Conservation (phyloP, 169 alveolate genomes). For the Plasmodium ovale region DNA sequence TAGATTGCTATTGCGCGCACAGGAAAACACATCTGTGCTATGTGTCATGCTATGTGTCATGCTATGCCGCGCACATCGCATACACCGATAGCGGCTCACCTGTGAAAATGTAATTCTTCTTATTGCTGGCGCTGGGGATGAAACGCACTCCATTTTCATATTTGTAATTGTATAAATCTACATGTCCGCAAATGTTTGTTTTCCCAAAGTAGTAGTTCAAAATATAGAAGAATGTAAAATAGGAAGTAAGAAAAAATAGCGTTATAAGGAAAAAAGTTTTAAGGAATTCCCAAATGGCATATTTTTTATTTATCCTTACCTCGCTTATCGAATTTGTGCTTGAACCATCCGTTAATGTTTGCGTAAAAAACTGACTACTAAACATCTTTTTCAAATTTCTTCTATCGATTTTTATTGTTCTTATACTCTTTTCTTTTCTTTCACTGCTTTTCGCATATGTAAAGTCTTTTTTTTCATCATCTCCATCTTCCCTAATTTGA, state of each 20-base stretch:
- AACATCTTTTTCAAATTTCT: slow-evolving; percentile 53
- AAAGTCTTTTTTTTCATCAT: not conserved
- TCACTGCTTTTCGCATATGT: not conserved
- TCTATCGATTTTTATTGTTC: slow-evolving; percentile 63
- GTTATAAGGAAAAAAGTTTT: slow-evolving; percentile 12
- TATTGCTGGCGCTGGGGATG: slow-evolving; percentile 30
- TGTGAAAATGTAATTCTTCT: slow-evolving; percentile 39
- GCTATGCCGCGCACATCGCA: too few relatives aligned
- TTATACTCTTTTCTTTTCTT: slow-evolving; percentile 9
- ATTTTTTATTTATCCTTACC: slow-evolving; percentile 27
- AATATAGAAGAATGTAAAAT: slow-evolving; percentile 47
- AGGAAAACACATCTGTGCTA: too few relatives aligned
- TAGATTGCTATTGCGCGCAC: not conserved
- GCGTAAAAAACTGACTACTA: slow-evolving; percentile 72
- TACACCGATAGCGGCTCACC: not conserved
- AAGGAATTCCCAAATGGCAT: slow-evolving; percentile 36
- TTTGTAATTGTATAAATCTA: slow-evolving; percentile 60
- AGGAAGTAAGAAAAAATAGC: slow-evolving; percentile 27
- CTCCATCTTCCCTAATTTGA: slow-evolving; percentile 5
- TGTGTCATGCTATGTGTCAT: too few relatives aligned
- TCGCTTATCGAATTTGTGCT: slow-evolving; percentile 26
- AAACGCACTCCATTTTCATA: slow-evolving; percentile 33
- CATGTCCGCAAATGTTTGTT: slow-evolving; percentile 15
- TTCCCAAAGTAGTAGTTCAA: slow-evolving; percentile 1
- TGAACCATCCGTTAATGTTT: slow-evolving; percentile 56